phyloP scores from a whole-genome alignment of 371 early-diverging fungal species.

The Zopfochytrium polystomum region DNA sequence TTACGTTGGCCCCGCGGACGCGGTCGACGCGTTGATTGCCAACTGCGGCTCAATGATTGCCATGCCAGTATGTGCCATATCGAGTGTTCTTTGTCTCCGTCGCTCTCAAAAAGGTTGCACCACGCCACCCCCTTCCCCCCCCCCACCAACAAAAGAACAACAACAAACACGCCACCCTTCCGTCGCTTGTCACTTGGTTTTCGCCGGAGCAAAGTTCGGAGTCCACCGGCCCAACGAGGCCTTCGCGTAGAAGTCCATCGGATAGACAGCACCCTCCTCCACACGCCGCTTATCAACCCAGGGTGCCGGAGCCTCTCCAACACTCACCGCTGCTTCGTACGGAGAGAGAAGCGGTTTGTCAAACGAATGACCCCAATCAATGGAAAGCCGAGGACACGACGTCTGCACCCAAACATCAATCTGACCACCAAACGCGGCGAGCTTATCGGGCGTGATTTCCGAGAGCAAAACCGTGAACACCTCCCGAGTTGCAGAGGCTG shows the following conservation, averaged over 20 bases:
- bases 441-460: constrained; percentile 90
- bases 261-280: constrained; percentile 63
- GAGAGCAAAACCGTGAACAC: constrained; percentile 81
- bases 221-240: constrained; percentile 94
- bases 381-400: constrained; percentile 96
- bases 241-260: constrained; percentile 96
- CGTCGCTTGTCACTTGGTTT: no score
- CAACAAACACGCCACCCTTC: no score
- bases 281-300: constrained; percentile 7
- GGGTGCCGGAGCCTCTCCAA: constrained; percentile 75
- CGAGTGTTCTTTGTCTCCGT: no score
- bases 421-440: constrained; percentile 50
- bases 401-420: constrained; percentile 97
- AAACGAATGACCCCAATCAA: constrained; percentile 99
- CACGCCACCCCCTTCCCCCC: no score
- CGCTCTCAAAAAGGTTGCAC: no score
- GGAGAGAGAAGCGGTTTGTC: constrained; percentile 92
- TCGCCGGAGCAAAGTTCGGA: constrained; percentile 69
- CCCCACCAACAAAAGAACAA: no score
- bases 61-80: no score
- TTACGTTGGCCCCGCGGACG: no score
- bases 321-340: constrained; percentile 91
- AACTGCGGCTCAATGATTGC: no score
- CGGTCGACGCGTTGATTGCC: no score
- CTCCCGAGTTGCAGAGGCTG: no score